Conservation (phyloP, 176 grass and related monocot species). For the Carex kokanica region DNA sequence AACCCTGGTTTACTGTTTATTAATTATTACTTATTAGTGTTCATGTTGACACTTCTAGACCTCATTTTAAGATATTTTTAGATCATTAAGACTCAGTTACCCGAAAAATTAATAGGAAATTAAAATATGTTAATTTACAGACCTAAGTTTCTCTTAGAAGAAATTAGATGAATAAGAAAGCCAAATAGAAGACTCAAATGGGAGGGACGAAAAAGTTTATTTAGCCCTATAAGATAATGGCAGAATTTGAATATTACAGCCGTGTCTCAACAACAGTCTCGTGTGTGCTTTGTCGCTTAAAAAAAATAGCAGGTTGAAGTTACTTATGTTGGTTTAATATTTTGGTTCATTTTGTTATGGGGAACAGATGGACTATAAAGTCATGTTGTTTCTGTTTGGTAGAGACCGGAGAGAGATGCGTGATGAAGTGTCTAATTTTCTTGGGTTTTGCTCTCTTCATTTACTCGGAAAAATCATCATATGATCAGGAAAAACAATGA, state of each 20-base stretch:
- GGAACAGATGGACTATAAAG: not conserved
- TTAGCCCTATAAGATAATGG: not conserved
- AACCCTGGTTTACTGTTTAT: not conserved
- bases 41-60: not conserved
- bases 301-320: not conserved
- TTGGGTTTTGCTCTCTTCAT: not conserved
- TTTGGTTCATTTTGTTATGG: not conserved
- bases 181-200: not conserved
- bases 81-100: not conserved
- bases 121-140: not conserved
- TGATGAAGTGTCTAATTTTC: not conserved
- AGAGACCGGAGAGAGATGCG: not conserved
- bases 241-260: not conserved
- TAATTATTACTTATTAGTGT: not conserved
- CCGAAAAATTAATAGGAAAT: not conserved
- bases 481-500: not conserved
- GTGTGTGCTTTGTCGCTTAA: not conserved
- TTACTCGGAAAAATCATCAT: not conserved
- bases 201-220: not conserved
- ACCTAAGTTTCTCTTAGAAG: not conserved
- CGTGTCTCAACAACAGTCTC: not conserved
- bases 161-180: not conserved
- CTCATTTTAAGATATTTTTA: not conserved
- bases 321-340: not conserved
- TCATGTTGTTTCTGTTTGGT: not conserved